phyloP scores from a whole-genome alignment of 768 basidiomycete genomes.

The Auricularia sp. region DNA sequence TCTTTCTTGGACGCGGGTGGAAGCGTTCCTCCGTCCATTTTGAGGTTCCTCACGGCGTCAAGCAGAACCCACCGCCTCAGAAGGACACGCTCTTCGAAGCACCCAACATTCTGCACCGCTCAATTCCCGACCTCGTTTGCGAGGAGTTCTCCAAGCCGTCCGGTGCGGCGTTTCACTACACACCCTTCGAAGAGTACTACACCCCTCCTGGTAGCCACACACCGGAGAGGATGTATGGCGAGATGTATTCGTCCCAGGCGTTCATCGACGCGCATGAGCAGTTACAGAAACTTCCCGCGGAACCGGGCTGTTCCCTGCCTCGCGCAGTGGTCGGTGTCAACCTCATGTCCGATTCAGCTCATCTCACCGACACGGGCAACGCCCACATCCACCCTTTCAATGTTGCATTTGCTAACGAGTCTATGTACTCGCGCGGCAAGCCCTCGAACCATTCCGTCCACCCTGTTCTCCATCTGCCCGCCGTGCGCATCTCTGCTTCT shows the following conservation, averaged over 20 bases:
- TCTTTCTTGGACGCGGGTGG: neutral
- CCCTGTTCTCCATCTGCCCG: conserved; percentile 1
- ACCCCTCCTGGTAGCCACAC: neutral
- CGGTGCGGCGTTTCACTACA: neutral
- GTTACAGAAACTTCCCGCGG: neutral
- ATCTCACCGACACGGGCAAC: neutral
- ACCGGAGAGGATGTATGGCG: neutral
- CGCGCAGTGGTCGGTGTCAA: neutral
- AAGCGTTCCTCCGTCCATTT: neutral
- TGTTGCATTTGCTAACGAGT: conserved; percentile 5
- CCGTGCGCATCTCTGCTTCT: too few species aligned
- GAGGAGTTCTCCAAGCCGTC: neutral
- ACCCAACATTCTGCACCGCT: neutral
- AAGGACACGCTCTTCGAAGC: neutral
- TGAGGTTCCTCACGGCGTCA: neutral
- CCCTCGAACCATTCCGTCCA: conserved; percentile 10
- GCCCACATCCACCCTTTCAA: conserved; percentile 6
- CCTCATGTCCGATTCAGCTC: neutral
- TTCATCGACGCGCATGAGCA: neutral
- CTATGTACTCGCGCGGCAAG: conserved; percentile 5
- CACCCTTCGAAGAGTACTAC: neutral
- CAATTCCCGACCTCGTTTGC: neutral
- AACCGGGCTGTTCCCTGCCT: neutral
- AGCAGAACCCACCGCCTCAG: neutral
- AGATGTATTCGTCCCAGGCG: neutral